Percentiles rank a stretch among this genome's conserved stretches.
Conservation (phyloP, 768 basidiomycete species). For the Cystoderma amianthinum region DNA sequence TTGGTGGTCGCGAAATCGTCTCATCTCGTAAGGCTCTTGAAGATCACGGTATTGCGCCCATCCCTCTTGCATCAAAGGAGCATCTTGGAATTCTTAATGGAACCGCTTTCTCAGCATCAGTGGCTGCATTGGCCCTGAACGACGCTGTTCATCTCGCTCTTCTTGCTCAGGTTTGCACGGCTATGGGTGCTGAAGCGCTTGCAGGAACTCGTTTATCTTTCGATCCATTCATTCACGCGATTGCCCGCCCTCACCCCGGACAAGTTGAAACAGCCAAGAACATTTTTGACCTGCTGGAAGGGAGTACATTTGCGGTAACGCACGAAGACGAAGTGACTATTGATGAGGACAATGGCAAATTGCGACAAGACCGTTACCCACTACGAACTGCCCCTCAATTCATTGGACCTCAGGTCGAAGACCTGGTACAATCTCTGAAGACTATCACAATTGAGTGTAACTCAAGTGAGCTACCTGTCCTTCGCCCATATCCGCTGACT, state of each 20-base stretch:
- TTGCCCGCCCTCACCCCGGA: constrained; percentile 74
- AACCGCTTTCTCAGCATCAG: constrained; percentile 69
- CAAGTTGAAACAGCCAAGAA: constrained; percentile 68
- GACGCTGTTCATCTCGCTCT: constrained; percentile 65
- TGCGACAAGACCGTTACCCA: constrained; percentile 72
- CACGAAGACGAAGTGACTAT: constrained; percentile 62
- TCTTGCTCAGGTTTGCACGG: constrained; percentile 66
- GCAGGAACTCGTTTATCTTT: constrained; percentile 58
- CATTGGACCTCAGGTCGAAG: constrained; percentile 74
- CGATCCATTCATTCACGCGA: constrained; percentile 66
- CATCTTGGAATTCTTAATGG: constrained; percentile 70
- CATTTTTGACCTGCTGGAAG: constrained; percentile 54
- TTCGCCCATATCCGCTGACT: not conserved
- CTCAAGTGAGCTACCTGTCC: constrained; percentile 48
- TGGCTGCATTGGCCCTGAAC: constrained; percentile 63
- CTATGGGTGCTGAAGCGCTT: constrained; percentile 76
- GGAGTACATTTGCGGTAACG: constrained; percentile 49
- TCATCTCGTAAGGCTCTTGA: constrained; percentile 44
- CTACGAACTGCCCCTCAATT: constrained; percentile 71
- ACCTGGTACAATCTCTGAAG: constrained; percentile 54
- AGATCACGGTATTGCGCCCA: constrained; percentile 47
- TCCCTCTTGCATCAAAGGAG: constrained; percentile 59
- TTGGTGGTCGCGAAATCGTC: constrained; percentile 43
- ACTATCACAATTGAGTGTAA: constrained; percentile 69
- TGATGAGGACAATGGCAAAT: constrained; percentile 56